These are phyloP conservation scores for Plasmodium berghei DNA, from an alignment of 169 alveolate genomes.

Conservation along the genomic window DNA sequence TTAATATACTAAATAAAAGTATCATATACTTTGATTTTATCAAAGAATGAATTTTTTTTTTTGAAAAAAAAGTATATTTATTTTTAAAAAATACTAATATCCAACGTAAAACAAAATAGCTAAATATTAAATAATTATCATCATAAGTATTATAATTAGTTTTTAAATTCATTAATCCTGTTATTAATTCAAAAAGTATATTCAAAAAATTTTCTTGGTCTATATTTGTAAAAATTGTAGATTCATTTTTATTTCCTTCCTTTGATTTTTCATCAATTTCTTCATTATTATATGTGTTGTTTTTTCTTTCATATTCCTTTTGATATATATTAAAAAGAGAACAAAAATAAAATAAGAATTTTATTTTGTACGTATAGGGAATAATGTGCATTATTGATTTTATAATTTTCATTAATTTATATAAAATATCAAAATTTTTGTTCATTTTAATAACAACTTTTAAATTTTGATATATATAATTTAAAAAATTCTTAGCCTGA, in stretches of 20 bases:
- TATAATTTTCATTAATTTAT: constrained; percentile 58
- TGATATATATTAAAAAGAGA: constrained; percentile 73
- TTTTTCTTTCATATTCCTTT: constrained; percentile 12
- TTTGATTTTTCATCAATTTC: neutral
- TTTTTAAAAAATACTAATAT: constrained; percentile 55
- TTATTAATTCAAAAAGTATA: constrained; percentile 55
- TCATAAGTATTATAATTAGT: constrained; percentile 66
- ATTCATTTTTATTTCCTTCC: neutral
- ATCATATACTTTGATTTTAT: constrained; percentile 35
- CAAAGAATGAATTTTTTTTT: constrained; percentile 11
- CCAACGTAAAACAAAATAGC: constrained; percentile 68
- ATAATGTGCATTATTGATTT: constrained; percentile 14
- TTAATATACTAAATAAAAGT: constrained; percentile 27
- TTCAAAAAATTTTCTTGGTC: constrained; percentile 40
- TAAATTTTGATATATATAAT: constrained; percentile 63
- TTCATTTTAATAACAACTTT: constrained; percentile 25
- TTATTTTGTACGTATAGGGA: constrained; percentile 61
- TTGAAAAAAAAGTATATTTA: constrained; percentile 41
- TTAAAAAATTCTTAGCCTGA: constrained; percentile 39
- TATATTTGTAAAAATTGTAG: neutral
- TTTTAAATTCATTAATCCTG: constrained; percentile 17
- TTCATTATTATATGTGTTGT: constrained; percentile 1
- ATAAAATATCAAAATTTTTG: constrained; percentile 44
- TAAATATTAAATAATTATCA: constrained; percentile 28
- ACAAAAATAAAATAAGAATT: constrained; percentile 49